Percentiles rank a stretch among this genome's conserved stretches.
Conservation (phyloP, 2,329 filamentous ascomycete species). For the Fusarium multiceps region DNA sequence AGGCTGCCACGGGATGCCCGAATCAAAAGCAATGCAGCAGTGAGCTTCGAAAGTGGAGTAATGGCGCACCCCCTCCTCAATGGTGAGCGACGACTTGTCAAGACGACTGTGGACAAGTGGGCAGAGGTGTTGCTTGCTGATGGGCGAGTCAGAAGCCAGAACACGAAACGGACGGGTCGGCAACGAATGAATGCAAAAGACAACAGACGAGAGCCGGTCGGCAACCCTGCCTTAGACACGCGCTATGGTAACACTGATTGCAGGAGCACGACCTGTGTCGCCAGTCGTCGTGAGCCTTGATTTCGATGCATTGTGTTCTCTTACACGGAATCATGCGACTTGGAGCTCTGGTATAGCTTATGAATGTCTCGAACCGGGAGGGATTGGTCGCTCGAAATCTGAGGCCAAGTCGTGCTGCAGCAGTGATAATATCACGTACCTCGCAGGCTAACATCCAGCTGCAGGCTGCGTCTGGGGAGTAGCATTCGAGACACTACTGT, state of each 20-base stretch:
- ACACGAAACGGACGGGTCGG: constrained; percentile 30
- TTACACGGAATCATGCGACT: constrained; percentile 12
- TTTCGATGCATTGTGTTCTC: constrained; percentile 29
- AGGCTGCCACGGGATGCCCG: constrained; percentile 28
- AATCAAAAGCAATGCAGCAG: constrained; percentile 35
- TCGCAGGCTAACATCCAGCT: constrained; percentile 19
- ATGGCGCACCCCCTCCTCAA: constrained; percentile 43
- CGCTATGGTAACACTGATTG: constrained; percentile 38
- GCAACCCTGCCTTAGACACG: constrained; percentile 35
- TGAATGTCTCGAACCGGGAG: constrained; percentile 18
- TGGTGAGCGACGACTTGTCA: constrained; percentile 41
- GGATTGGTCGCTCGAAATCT: constrained; percentile 15
- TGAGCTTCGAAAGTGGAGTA: constrained; percentile 41
- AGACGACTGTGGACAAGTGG: constrained; percentile 38
- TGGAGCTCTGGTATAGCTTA: constrained; percentile 2
- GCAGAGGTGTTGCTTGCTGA: constrained; percentile 21
- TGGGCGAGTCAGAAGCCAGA: constrained; percentile 28
- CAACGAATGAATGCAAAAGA: constrained; percentile 28
- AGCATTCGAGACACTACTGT: constrained; percentile 5
- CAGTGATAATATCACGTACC: constrained; percentile 15
- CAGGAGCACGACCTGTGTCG: constrained; percentile 35
- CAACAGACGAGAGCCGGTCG: constrained; percentile 27
- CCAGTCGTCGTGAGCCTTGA: constrained; percentile 29
- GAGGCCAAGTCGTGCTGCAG: constrained; percentile 34
- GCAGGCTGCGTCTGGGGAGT: constrained; percentile 13